phyloP scores from a whole-genome alignment of 1,284 basidiomycete genomes.

The Tremellales sp. region DNA sequence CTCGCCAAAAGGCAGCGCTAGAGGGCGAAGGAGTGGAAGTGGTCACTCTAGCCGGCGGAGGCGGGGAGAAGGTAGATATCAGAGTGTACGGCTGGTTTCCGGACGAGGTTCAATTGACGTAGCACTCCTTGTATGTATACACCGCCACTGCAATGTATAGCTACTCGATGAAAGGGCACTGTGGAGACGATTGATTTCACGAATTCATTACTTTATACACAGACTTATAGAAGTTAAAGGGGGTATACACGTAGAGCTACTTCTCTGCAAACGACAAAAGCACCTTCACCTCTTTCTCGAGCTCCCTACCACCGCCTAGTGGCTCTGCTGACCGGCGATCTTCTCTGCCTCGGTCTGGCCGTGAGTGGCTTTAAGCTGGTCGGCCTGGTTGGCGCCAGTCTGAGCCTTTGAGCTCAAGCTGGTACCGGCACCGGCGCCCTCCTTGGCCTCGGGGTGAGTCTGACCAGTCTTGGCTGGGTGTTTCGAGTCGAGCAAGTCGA shows the following conservation, averaged over 20 bases:
- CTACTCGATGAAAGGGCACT: too few species aligned
- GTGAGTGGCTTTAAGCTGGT: not conserved
- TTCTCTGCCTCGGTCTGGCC: not conserved
- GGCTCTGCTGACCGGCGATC: not conserved
- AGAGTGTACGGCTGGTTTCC: conserved; percentile 62
- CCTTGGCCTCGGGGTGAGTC: conserved; percentile 22
- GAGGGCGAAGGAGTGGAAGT: conserved; percentile 70
- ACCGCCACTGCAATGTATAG: too few species aligned
- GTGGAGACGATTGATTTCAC: too few species aligned
- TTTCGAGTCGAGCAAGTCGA: conserved; percentile 29
- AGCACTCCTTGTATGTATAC: too few species aligned
- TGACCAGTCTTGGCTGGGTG: conserved; percentile 43
- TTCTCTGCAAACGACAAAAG: too few species aligned
- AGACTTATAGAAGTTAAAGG: too few species aligned
- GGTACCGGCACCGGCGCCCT: conserved; percentile 17
- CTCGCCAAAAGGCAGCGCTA: conserved; percentile 61
- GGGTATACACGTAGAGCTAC: too few species aligned
- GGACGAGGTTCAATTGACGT: too few species aligned
- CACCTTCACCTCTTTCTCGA: too few species aligned
- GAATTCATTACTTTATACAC: too few species aligned
- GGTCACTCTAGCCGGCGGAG: conserved; percentile 37
- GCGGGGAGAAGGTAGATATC: conserved; percentile 56
- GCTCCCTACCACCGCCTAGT: too few species aligned
- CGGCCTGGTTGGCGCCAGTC: not conserved
- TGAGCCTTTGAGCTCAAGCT: not conserved